Conservation (phyloP, 805 yeast genomes). For the Cyberlindnera samutprakarnensis region DNA sequence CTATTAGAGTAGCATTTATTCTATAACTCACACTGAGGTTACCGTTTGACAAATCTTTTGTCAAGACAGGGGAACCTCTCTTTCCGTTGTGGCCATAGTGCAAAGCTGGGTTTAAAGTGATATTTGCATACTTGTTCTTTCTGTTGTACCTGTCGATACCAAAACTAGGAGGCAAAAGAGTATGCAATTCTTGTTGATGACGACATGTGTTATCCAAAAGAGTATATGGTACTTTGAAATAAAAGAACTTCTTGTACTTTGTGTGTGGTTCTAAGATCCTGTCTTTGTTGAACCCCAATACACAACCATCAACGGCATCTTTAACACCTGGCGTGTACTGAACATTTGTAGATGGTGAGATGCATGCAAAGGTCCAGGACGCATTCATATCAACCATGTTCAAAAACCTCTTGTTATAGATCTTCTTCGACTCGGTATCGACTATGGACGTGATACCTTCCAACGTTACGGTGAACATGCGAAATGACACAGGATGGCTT, state of each 20-base stretch:
- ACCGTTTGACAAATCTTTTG: conserved; percentile 42
- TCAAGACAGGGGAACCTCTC: conserved; percentile 47
- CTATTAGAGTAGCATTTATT: conserved; percentile 51
- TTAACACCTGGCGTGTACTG: conserved; percentile 31
- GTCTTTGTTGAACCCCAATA: conserved; percentile 42
- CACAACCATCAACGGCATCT: conserved; percentile 42
- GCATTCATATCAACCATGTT: conserved; percentile 58
- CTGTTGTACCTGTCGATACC: conserved; percentile 28
- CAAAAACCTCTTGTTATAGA: conserved; percentile 39
- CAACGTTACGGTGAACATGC: conserved; percentile 48
- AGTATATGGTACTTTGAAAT: conserved; percentile 49
- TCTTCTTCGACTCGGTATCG: conserved; percentile 25
- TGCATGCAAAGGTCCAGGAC: conserved; percentile 41
- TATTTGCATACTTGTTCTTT: conserved; percentile 24
- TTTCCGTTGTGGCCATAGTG: conserved; percentile 45
- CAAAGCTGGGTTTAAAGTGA: conserved; percentile 24
- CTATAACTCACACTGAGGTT: conserved; percentile 42
- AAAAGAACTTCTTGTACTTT: conserved; percentile 50
- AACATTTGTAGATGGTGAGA: conserved; percentile 44
- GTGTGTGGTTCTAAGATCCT: conserved; percentile 40
- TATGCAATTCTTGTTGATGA: conserved; percentile 33
- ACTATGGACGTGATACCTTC: conserved; percentile 33
- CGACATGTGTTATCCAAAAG: conserved; percentile 46
- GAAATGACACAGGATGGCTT: conserved; percentile 43
- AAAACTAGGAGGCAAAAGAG: conserved; percentile 33